Percentiles rank a stretch among this genome's conserved stretches.
Evolutionary conservation across 208 protist species (phyloP).

Genomic region (Acanthamoeba healyi): DNA sequence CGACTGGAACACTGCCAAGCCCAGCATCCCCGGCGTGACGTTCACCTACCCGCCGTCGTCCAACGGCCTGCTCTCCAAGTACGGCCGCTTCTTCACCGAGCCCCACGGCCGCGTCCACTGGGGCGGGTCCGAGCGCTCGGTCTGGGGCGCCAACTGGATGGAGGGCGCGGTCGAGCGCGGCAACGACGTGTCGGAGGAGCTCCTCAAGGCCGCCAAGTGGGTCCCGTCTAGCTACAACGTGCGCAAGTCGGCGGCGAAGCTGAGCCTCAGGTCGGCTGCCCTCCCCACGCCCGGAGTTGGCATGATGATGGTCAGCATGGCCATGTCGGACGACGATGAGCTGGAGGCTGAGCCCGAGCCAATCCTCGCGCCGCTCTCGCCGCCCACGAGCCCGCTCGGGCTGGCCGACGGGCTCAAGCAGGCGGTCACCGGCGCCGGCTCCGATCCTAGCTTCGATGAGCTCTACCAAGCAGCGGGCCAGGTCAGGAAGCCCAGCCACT

Average conservation of each 20-base stretch:
- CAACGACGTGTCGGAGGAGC: constrained; percentile 26
- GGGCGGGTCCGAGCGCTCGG: constrained; percentile 41
- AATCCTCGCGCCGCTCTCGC: neutral
- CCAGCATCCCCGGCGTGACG: neutral
- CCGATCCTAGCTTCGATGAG: neutral
- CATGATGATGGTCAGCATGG: neutral
- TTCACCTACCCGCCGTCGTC: neutral
- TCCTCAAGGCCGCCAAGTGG: neutral
- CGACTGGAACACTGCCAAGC: constrained; percentile 32
- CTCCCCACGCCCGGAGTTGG: neutral
- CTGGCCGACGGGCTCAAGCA: constrained; percentile 12
- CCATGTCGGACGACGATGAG: neutral
- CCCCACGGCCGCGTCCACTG: constrained; percentile 44
- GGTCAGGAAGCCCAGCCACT: neutral
- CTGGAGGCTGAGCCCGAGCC: neutral
- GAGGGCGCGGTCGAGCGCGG: constrained; percentile 46
- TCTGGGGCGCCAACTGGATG: constrained; percentile 52
- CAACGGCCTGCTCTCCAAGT: neutral
- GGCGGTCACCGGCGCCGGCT: neutral
- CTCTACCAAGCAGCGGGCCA: neutral
- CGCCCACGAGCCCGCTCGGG: neutral
- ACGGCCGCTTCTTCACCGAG: neutral
- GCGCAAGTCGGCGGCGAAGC: neutral
- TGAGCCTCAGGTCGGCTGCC: neutral
- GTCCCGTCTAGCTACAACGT: neutral